These are phyloP conservation scores for Syncephalastrum racemosum DNA, from an alignment of 371 early-diverging fungal genomes.

Conservation along the genomic window DNA sequence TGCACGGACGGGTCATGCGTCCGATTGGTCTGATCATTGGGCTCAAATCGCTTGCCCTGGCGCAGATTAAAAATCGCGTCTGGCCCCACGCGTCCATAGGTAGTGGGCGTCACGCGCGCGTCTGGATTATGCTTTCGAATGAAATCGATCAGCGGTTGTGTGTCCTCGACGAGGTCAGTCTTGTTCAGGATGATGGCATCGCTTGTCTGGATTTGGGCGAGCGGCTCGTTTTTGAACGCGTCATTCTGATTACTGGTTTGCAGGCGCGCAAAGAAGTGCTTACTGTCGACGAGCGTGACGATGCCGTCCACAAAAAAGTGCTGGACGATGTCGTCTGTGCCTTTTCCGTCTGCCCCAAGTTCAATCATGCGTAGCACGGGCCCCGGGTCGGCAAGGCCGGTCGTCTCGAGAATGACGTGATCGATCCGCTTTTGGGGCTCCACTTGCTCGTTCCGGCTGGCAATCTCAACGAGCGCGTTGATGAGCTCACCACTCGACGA, in stretches of 20 bases:
- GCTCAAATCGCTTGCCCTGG: conserved; percentile 7
- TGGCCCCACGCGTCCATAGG: conserved; percentile 20
- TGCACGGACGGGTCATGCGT: conserved; percentile 33
- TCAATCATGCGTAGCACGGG: conserved; percentile 34
- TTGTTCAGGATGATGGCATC: conserved; percentile 42
- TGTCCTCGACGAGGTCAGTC: conserved; percentile 20
- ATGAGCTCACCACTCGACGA: conserved; percentile 37
- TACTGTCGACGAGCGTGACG: conserved; percentile 31
- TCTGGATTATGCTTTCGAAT: conserved; percentile 20
- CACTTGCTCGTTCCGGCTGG: conserved; percentile 20
- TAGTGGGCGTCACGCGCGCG: conserved; percentile 15
- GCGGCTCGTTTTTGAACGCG: conserved; percentile 34
- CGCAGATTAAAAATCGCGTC: conserved; percentile 20
- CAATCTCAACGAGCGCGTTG: conserved; percentile 29
- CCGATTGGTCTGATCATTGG: conserved; percentile 16
- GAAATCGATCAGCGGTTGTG: conserved; percentile 11
- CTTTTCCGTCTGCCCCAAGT: conserved; percentile 26
- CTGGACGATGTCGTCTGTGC: conserved; percentile 31
- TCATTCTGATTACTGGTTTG: conserved; percentile 12
- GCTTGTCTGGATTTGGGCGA: conserved; percentile 32
- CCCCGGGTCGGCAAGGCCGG: conserved; percentile 41
- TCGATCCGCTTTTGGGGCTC: conserved; percentile 18
- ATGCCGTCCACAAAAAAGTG: conserved; percentile 35
- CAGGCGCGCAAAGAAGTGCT: conserved; percentile 21
- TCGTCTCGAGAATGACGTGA: conserved; percentile 32